Evolutionary conservation across 805 yeast species (phyloP).

Genomic region (Myxozyma sirexii): DNA sequence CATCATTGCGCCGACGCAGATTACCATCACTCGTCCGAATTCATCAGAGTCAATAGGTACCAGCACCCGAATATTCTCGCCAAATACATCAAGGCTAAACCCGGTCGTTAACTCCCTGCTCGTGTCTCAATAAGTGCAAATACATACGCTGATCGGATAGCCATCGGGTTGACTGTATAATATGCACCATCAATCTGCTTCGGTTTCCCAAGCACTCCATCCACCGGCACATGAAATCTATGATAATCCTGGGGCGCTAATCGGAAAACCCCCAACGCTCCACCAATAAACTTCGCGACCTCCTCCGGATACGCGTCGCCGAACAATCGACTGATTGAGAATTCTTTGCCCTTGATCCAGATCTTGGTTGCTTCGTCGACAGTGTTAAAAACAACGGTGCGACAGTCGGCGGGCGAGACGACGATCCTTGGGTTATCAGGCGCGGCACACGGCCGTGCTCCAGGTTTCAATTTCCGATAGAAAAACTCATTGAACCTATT

Average conservation of each 20-base stretch:
- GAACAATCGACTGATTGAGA: conserved; percentile 66
- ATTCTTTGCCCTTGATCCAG: conserved; percentile 88
- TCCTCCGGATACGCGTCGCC: conserved; percentile 47
- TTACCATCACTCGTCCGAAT: conserved; percentile 78
- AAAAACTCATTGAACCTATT: conserved; percentile 79
- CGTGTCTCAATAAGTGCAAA: too few species aligned
- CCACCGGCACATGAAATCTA: conserved; percentile 86
- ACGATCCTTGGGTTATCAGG: conserved; percentile 52
- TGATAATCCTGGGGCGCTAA: conserved; percentile 98
- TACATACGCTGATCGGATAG: conserved; percentile 66
- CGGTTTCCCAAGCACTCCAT: conserved; percentile 69
- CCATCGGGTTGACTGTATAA: conserved; percentile 98
- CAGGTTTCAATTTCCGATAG: conserved; percentile 72
- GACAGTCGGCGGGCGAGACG: conserved; percentile 84
- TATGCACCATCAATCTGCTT: conserved; percentile 81
- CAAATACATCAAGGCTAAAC: conserved; percentile 73
- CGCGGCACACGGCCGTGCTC: conserved; percentile 71
- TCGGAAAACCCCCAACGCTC: conserved; percentile 77
- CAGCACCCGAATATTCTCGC: conserved; percentile 82
- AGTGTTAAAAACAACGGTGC: conserved; percentile 70
- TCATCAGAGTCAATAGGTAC: conserved; percentile 72
- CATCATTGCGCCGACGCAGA: conserved; percentile 98
- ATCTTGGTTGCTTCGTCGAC: conserved; percentile 65
- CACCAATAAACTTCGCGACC: conserved; percentile 47
- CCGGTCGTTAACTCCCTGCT: background rate